Evolutionary conservation across 306 rosid genomes (phyloP).

Genomic region (Sphenostylis stenocarpa): DNA sequence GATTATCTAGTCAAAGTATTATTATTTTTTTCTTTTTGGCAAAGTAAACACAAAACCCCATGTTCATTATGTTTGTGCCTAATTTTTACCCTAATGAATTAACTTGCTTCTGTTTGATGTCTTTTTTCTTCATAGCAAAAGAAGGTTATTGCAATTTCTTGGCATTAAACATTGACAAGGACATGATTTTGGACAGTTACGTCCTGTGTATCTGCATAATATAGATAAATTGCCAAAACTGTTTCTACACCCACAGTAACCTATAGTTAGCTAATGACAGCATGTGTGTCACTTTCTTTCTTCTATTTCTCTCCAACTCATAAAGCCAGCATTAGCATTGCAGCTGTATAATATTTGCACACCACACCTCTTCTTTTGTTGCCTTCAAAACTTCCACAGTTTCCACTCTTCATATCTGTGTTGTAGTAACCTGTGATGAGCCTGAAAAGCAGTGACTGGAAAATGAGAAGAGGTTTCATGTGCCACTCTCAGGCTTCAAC

Average conservation of each 20-base stretch:
- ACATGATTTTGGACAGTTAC: constrained; percentile 49
- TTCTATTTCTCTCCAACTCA: constrained; percentile 20
- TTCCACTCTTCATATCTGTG: neutral
- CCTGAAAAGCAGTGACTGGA: constrained; percentile 40
- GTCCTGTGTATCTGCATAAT: constrained; percentile 34
- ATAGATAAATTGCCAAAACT: constrained; percentile 33
- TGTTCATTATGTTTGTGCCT: neutral
- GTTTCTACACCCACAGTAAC: constrained; percentile 24
- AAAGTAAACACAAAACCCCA: neutral
- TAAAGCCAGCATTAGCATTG: constrained; percentile 17
- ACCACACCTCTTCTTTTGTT: neutral
- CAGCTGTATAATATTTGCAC: constrained; percentile 15
- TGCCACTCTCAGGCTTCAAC: constrained; percentile 81
- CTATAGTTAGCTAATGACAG: constrained; percentile 48
- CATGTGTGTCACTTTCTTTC: constrained; percentile 39
- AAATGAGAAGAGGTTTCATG: constrained; percentile 65
- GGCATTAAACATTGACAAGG: constrained; percentile 51
- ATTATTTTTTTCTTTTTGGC: neutral
- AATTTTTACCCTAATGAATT: constrained; percentile 25
- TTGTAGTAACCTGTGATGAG: constrained; percentile 33
- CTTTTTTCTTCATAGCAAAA: constrained; percentile 23
- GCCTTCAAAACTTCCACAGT: neutral
- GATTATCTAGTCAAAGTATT: neutral
- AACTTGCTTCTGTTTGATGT: neutral
- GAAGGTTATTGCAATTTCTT: constrained; percentile 32